Evolutionary conservation across 331 rosid species (phyloP), one percentile per base, ranked within the genome.

Genomic region (Arachis monticola): DNA sequence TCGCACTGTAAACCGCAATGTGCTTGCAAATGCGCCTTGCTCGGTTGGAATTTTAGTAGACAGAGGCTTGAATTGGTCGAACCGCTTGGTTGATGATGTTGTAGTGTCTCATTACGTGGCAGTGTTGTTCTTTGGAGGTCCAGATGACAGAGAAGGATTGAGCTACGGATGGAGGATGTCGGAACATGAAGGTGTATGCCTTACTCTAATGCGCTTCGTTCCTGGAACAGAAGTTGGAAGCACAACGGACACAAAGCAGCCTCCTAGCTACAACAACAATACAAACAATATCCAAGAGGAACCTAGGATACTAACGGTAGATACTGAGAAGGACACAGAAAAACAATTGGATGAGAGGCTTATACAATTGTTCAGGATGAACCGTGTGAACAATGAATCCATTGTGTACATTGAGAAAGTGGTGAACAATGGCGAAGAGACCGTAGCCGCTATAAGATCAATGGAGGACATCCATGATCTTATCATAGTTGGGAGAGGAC

Each of bases 11-110:
- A 95, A 95, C 87, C 93, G 80, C 47, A 87, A 90, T 50, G 81
- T 95, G 2, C 81, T 95, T 1, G 82, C 76, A 0, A 82, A 73
- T 22, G 82, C 97, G 1, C 97, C 97, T 64, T 95, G 97, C 86
- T 92, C 97, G 0, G 92, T 95, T 8, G 97, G 97, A 31, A 87
- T 95, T 35, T 82, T 92, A 9, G 93, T 95, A 0, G 99, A 95
- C 58, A 78, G 97, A 74, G 97, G 99, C 60, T 77, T 95, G 1
- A 87, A 53, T n/a, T 79, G 80, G 22, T 68, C 84, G 5, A 84
- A 76, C 17, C 85, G 83, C 35, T 9, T 80, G 42, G 47, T 79
- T 7, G 62, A 88, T 1, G 87, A 74, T 58, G 89, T 87, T 42
- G 67, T 87, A 47, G 64, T 69, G 10, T 52, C 91, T 2, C 97